A percentile compares a stretch with the other conserved stretches of the same genome.
These are phyloP conservation scores for Fusarium poae DNA, from an alignment of 2,329 filamentous ascomycete genomes.

Conservation along the genomic window DNA sequence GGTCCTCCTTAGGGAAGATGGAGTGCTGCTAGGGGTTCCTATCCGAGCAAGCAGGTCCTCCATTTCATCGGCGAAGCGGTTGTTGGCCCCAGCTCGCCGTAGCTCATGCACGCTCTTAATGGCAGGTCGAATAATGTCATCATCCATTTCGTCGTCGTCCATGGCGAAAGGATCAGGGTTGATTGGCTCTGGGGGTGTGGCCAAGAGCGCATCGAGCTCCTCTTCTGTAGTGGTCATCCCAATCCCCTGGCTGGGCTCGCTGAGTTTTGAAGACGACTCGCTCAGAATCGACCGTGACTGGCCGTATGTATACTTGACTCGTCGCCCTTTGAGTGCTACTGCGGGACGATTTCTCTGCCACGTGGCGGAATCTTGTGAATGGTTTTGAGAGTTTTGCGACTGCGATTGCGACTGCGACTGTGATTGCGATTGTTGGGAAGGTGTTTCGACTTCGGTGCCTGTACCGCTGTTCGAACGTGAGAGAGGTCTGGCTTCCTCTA, in stretches of 20 bases:
- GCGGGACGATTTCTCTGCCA: slow-evolving; percentile 48
- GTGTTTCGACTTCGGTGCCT: slow-evolving; percentile 35
- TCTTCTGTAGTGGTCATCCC: slow-evolving; percentile 42
- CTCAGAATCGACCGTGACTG: slow-evolving; percentile 51
- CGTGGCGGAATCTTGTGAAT: slow-evolving; percentile 38
- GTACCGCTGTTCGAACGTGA: slow-evolving; percentile 31
- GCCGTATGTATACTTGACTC: slow-evolving; percentile 55
- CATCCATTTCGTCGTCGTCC: slow-evolving; percentile 51
- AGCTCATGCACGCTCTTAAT: slow-evolving; percentile 75
- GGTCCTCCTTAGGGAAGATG: slow-evolving; percentile 67
- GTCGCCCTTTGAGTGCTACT: slow-evolving; percentile 48
- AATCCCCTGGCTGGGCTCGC: slow-evolving; percentile 38
- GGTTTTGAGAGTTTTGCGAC: slow-evolving; percentile 19
- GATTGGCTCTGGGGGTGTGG: slow-evolving; percentile 41
- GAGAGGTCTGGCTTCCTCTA: slow-evolving; percentile 12
- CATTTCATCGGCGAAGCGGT: slow-evolving; percentile 74
- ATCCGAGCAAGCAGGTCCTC: slow-evolving; percentile 73
- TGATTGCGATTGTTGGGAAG: slow-evolving; percentile 38
- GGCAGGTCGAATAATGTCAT: slow-evolving; percentile 61
- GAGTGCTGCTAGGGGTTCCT: slow-evolving; percentile 61
- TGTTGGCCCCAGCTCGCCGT: slow-evolving; percentile 74
- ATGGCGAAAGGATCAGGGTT: slow-evolving; percentile 47
- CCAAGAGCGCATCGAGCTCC: slow-evolving; percentile 43
- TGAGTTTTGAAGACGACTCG: slow-evolving; percentile 48
- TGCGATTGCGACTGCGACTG: slow-evolving; percentile 1